Conservation (phyloP, 352 stramenopile genomes). For the Phytopythium aichiense region DNA sequence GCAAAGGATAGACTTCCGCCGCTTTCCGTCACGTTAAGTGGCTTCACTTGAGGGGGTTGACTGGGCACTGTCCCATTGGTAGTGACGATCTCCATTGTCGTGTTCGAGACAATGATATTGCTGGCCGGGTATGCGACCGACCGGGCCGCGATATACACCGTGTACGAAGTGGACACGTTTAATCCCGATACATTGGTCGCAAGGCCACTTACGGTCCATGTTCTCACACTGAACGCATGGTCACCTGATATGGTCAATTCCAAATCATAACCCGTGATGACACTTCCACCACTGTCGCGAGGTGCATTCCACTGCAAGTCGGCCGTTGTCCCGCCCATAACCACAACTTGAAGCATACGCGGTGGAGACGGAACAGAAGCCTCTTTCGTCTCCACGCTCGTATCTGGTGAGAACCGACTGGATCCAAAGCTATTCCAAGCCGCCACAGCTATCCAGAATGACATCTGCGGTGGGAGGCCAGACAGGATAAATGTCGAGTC, state of each 20-base stretch:
- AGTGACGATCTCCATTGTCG: slow-evolving; percentile 18
- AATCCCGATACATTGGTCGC: slow-evolving; percentile 20
- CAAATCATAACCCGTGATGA: slow-evolving; percentile 16
- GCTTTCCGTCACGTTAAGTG: slow-evolving; percentile 14
- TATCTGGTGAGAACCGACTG: slow-evolving; percentile 23
- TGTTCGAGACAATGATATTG: slow-evolving; percentile 9
- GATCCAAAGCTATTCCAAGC: slow-evolving; percentile 46
- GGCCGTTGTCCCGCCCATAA: slow-evolving; percentile 16
- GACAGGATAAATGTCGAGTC: slow-evolving; percentile 32
- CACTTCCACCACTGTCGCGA: slow-evolving; percentile 33
- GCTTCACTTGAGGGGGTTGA: slow-evolving; percentile 10
- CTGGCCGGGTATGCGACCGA: slow-evolving; percentile 20
- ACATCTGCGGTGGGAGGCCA: slow-evolving; percentile 18
- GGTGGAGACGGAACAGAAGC: slow-evolving; percentile 26
- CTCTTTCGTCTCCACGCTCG: slow-evolving; percentile 24
- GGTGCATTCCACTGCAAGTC: slow-evolving; percentile 33
- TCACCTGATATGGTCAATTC: neutral
- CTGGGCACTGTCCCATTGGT: slow-evolving; percentile 14
- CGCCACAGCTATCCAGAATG: slow-evolving; percentile 36
- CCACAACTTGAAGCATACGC: slow-evolving; percentile 5
- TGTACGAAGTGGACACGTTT: slow-evolving; percentile 31
- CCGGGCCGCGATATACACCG: slow-evolving; percentile 19
- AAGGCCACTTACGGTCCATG: neutral
- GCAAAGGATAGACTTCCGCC: slow-evolving; percentile 35
- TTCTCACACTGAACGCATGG: neutral